Percentiles rank a stretch among this genome's conserved stretches.
phyloP scores from a whole-genome alignment of 352 stramenopile species.

The Nothophytophthora sp. region DNA sequence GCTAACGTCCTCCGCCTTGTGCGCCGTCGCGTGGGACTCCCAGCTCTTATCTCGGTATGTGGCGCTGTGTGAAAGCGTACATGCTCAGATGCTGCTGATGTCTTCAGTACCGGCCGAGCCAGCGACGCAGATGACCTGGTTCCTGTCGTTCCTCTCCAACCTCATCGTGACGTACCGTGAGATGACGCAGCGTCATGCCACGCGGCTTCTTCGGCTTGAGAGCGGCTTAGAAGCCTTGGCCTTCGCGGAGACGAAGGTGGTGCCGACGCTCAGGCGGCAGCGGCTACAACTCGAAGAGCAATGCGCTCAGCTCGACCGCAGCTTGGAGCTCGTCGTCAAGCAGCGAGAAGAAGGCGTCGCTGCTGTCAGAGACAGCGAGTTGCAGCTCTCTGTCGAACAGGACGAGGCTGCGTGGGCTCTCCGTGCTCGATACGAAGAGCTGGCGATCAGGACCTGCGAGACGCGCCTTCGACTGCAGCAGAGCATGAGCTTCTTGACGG shows the following conservation, averaged over 20 bases:
- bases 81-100: conserved; percentile 6
- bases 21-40: conserved; percentile 3
- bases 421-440: conserved; percentile 22
- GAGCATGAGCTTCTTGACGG: background rate
- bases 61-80: conserved; percentile 10
- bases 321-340: background rate
- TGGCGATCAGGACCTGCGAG: conserved; percentile 20
- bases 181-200: background rate
- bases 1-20: conserved; percentile 7
- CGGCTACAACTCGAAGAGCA: conserved; percentile 7
- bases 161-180: conserved; percentile 2
- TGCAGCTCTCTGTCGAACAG: background rate
- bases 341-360: background rate
- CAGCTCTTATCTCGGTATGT: conserved; percentile 5
- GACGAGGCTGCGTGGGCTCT: conserved; percentile 11
- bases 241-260: conserved; percentile 17
- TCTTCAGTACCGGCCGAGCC: background rate
- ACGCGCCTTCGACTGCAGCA: conserved; percentile 8
- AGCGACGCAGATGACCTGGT: conserved; percentile 18
- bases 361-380: background rate
- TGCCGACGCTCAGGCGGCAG: conserved; percentile 9
- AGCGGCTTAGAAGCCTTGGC: conserved; percentile 4
- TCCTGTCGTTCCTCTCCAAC: conserved; percentile 29
- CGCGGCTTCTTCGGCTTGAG: conserved; percentile 8
- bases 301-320: background rate